These are phyloP conservation scores for Capronia americana DNA, from an alignment of 2,329 filamentous ascomycete species.

Conservation along the genomic window DNA sequence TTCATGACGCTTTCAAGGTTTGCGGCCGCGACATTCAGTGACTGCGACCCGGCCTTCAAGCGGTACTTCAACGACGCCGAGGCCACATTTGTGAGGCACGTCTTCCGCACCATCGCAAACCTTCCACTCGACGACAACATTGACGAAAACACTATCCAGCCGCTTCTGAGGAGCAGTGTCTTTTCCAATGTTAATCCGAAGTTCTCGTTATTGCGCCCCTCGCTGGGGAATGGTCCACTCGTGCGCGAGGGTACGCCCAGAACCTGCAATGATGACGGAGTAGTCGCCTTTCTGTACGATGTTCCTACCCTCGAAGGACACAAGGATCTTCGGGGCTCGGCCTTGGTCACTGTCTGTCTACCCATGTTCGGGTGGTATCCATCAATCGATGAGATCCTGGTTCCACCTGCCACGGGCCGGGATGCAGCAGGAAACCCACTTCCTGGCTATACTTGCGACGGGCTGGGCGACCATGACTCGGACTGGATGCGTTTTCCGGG, in stretches of 20 bases:
- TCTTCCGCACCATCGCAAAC: constrained; percentile 9
- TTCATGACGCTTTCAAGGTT: neutral
- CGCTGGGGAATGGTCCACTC: too few species aligned
- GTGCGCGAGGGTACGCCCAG: too few species aligned
- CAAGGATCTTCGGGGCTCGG: neutral
- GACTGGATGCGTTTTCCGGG: too few species aligned
- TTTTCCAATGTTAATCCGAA: neutral
- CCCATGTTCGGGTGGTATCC: neutral
- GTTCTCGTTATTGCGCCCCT: too few species aligned
- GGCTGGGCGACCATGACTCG: constrained; percentile 6
- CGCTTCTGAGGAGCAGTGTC: neutral
- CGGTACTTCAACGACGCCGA: neutral
- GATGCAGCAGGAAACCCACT: neutral
- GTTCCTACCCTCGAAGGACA: too few species aligned
- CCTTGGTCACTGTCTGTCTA: neutral
- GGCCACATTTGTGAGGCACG: neutral
- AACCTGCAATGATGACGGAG: too few species aligned
- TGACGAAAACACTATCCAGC: neutral
- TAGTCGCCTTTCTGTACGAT: too few species aligned
- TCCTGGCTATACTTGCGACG: neutral
- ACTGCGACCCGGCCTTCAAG: neutral
- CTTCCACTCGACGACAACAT: neutral
- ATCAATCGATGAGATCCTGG: neutral
- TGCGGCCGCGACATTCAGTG: neutral
- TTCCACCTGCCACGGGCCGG: neutral